Base-by-base conservation (phyloP, 345 rosid species). In the Xanthoceras sorbifolium region DNA sequence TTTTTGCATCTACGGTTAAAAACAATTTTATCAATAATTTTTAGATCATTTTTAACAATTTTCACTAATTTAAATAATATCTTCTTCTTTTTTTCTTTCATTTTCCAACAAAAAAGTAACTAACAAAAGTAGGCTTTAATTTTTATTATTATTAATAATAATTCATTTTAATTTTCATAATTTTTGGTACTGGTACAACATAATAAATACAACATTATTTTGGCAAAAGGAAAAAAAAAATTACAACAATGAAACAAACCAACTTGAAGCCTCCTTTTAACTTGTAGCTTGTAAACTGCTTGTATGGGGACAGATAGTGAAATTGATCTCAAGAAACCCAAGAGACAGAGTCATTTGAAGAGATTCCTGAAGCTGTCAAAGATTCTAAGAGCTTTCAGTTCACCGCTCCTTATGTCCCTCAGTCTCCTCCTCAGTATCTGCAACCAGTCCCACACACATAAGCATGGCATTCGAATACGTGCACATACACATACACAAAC, bases 391-490 rank as follows among this genome's bases (percentile, higher is more conserved):
- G 94, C 99, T 84, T 81, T 91, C 84, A 91, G 81, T 86, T 92
- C 99, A 15, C 99, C 98, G 52, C 90, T 96, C 71, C 94, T 88
- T 44, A 93, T 85, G 83, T 96, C 94, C 82, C 94, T 83, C 72
- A 93, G 74, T 83, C 93, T 90, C 79, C 97, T 90, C 74, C 98
- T 86, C 84, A 96, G 84, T 74, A 95, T 90, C 99, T 93, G 92
- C 76, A 83, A 70, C 69, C 71, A 78, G 7, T n/a, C n/a, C n/a
- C n/a, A n/a, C n/a, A n/a, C n/a, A n/a, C n/a, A n/a, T 9, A 42
- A 9, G 22, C 61, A 59, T 9, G 12, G 63, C 48, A 10, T 52
- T 54, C 11, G 34, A 38, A 23, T 12, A 9, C 64, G 20, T 22
- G 54, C 23, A 50, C 46, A n/a, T n/a, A n/a, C n/a, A n/a, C n/a